These are phyloP conservation scores for Moringa oleifera DNA, from an alignment of 345 rosid species.

Conservation along the genomic window DNA sequence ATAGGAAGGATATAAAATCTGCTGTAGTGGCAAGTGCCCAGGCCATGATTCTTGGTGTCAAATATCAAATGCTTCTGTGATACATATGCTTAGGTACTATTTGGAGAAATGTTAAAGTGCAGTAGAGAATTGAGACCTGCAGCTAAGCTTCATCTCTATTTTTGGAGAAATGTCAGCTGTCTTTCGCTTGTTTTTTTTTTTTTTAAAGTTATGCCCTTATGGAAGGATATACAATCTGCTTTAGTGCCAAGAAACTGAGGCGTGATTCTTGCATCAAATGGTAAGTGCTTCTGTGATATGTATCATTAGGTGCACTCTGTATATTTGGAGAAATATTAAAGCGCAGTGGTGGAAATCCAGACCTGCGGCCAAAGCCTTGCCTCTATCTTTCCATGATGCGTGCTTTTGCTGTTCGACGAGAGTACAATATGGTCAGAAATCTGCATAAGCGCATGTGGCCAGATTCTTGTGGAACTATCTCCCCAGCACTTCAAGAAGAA, in stretches of 20 bases:
- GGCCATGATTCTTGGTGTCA: no score
- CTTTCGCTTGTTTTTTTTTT: no score
- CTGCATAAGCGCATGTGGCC: slow-evolving; percentile 55
- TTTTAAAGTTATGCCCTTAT: no score
- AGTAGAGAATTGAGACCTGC: no score
- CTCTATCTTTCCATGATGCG: slow-evolving; percentile 78
- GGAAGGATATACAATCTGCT: not conserved
- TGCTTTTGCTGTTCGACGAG: slow-evolving; percentile 52
- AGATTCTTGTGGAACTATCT: slow-evolving; percentile 63
- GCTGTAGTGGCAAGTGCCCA: no score
- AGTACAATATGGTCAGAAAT: slow-evolving; percentile 49
- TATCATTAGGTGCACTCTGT: slow-evolving; percentile 58
- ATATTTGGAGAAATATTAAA: slow-evolving; percentile 71
- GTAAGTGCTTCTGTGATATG: slow-evolving; percentile 9
- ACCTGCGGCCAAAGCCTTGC: slow-evolving; percentile 68
- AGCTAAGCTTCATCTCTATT: no score
- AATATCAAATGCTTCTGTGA: no score
- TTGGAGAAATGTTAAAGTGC: no score
- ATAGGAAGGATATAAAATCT: no score
- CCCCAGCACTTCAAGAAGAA: slow-evolving; percentile 48
- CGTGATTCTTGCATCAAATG: not conserved
- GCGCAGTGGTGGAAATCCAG: slow-evolving; percentile 38
- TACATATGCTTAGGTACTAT: no score
- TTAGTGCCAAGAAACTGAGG: slow-evolving; percentile 2
- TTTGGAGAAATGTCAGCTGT: no score